phyloP scores from a whole-genome alignment of 1,284 basidiomycete genomes.

The Cryptococcus sp. region DNA sequence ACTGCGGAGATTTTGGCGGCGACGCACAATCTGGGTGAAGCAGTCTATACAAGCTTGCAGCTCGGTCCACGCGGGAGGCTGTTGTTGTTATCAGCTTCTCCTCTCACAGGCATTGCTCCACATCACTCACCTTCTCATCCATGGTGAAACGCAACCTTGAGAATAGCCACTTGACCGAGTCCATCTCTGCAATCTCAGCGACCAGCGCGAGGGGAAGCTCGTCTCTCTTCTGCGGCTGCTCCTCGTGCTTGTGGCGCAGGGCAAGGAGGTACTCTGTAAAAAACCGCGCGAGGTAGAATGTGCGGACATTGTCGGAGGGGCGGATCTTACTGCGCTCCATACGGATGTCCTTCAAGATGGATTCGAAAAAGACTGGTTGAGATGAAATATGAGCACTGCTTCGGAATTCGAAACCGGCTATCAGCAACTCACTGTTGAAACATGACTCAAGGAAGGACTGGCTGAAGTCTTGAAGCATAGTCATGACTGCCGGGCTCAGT shows the following conservation, averaged over 20 bases:
- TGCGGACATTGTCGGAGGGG: constrained; percentile 81
- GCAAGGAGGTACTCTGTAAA: constrained; percentile 82
- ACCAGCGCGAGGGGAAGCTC: constrained; percentile 67
- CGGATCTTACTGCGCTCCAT: constrained; percentile 84
- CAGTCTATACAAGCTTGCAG: constrained; percentile 91
- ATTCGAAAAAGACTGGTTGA: constrained; percentile 68
- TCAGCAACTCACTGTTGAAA: constrained; percentile 71
- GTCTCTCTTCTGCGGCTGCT: constrained; percentile 17
- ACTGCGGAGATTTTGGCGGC: background rate
- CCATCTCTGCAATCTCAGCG: constrained; percentile 76
- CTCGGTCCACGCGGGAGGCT: constrained; percentile 90
- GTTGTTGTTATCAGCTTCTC: background rate
- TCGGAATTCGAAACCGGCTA: background rate
- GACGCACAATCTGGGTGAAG: constrained; percentile 69
- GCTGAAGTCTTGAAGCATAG: constrained; percentile 64
- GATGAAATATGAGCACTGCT: constrained; percentile 7
- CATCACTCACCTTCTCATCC: constrained; percentile 78
- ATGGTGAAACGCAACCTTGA: constrained; percentile 79
- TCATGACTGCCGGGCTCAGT: constrained; percentile 65
- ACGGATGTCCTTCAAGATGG: constrained; percentile 84
- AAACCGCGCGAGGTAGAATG: constrained; percentile 80
- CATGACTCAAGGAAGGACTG: constrained; percentile 70
- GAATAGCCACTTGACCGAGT: constrained; percentile 82
- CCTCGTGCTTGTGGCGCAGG: constrained; percentile 46
- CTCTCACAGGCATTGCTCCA: background rate